Conservation (phyloP, 306 rosid species). For the Pterocarpus santalinus region DNA sequence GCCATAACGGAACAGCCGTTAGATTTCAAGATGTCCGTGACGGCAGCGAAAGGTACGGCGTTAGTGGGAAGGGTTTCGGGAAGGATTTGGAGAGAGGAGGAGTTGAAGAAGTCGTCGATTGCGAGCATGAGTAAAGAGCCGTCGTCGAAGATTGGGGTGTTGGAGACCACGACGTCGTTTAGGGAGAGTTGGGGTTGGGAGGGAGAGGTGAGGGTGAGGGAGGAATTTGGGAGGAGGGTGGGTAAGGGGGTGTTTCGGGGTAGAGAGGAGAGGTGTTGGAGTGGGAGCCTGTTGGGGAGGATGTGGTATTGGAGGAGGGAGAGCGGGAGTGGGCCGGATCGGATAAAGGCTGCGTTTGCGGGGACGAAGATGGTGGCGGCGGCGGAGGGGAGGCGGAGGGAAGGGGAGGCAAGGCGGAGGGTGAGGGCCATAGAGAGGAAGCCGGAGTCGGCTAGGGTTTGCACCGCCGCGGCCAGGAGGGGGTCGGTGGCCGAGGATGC, state of each 20-base stretch:
- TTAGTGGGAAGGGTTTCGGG: not conserved
- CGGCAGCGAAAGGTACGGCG: constrained; percentile 6
- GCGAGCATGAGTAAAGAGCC: constrained; percentile 25
- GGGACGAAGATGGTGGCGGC: constrained; percentile 60
- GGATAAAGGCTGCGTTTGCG: constrained; percentile 49
- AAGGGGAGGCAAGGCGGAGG: constrained; percentile 45
- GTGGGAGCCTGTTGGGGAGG: constrained; percentile 43
- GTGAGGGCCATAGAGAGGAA: constrained; percentile 58
- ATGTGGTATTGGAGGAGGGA: constrained; percentile 54
- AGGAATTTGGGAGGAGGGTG: constrained; percentile 33
- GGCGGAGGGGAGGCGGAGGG: constrained; percentile 20
- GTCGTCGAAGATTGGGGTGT: constrained; percentile 1
- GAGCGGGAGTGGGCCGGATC: constrained; percentile 48
- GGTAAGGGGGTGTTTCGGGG: constrained; percentile 13
- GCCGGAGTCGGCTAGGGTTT: constrained; percentile 50
- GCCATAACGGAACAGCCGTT: constrained; percentile 50
- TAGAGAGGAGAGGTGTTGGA: constrained; percentile 27
- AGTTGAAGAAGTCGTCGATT: constrained; percentile 41
- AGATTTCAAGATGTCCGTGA: constrained; percentile 28
- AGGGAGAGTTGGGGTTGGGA: not conserved
- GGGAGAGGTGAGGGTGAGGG: not conserved
- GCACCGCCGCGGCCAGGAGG: constrained; percentile 37
- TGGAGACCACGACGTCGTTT: constrained; percentile 21
- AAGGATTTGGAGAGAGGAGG: not conserved
- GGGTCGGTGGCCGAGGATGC: constrained; percentile 1